A percentile compares a stretch with the other conserved stretches of the same genome.
phyloP scores from a whole-genome alignment of 2,329 filamentous ascomycete species.

The Alternaria rosae region DNA sequence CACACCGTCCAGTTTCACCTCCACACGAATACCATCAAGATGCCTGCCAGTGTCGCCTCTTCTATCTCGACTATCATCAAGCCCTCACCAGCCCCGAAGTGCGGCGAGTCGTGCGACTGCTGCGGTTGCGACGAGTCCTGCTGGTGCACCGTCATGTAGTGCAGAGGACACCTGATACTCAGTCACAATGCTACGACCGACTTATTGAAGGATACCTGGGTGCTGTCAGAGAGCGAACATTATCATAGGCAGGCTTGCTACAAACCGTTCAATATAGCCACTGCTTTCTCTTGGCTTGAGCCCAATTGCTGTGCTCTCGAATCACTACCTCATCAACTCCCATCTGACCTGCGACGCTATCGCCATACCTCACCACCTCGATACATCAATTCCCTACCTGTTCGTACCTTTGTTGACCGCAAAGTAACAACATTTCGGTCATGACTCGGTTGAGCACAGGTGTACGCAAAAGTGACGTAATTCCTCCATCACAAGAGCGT shows the following conservation, averaged over 20 bases:
- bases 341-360: neutral
- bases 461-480: constrained; percentile 21
- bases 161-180: neutral
- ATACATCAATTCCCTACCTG: neutral
- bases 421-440: neutral
- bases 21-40: constrained; percentile 21
- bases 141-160: constrained; percentile 18
- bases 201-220: neutral
- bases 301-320: neutral
- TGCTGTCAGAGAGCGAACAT: neutral
- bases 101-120: constrained; percentile 49
- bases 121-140: constrained; percentile 50
- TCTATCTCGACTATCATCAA: constrained; percentile 49
- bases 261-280: neutral
- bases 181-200: neutral
- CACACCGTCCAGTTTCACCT: neutral
- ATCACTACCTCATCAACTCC: neutral
- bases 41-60: constrained; percentile 45
- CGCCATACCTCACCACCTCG: neutral
- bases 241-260: neutral
- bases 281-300: neutral
- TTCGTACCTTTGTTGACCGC: neutral
- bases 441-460: neutral
- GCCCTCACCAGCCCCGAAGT: constrained; percentile 44
- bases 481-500: constrained; percentile 4